Base-by-base conservation (phyloP, 1,284 basidiomycete species). In the Trametes polyzona region DNA sequence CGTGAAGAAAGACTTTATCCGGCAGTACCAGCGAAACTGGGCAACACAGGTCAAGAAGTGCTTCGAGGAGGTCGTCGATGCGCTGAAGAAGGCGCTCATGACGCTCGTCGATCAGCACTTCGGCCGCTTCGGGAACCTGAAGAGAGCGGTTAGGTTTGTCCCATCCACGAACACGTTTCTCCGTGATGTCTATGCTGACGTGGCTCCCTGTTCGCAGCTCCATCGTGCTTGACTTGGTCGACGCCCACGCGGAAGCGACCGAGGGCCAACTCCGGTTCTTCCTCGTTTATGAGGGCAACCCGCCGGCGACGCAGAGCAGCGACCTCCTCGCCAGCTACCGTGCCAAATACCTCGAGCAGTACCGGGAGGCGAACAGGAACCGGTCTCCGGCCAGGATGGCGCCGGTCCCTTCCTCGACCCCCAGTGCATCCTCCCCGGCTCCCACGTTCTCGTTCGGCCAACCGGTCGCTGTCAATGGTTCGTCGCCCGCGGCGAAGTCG, bases 1-100 rank as follows among this genome's bases (percentile, higher is more conserved):
- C 24, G 81, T 79, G 0, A 81, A 79, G 47, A 71, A 70, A 12
- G 65, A 61, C 3, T 73, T 84, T 33, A 76, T 83, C 8, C 55
- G 64, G 8, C 64, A 65, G n/a, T 78, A 75, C 53, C 75, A 76
- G 16, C 40, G 44, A 0, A 49, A 71, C 4, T 84, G 82, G 83
- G 52, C 67, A 6, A 26, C 46, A 1, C 75, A 78, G 0, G 67
- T 74, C 0, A 43, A 71, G 11, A 48, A 43, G 5, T 83, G 81
- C 59, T 74, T 81, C 58, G 59, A 71, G 1, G 66, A 68, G 19
- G 70, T 80, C 5, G 69, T 65, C 56, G 49, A 59, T 3, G 60
- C 58, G 0, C 68, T 78, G 12, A 61, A 68, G 8, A 46, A 62
- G 6, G 27, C 62, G 21, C 42, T 75, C 1, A 42, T 63, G 21